These are phyloP conservation scores for Olyra latifolia DNA, from an alignment of 176 grass and related monocot genomes.

Conservation along the genomic window DNA sequence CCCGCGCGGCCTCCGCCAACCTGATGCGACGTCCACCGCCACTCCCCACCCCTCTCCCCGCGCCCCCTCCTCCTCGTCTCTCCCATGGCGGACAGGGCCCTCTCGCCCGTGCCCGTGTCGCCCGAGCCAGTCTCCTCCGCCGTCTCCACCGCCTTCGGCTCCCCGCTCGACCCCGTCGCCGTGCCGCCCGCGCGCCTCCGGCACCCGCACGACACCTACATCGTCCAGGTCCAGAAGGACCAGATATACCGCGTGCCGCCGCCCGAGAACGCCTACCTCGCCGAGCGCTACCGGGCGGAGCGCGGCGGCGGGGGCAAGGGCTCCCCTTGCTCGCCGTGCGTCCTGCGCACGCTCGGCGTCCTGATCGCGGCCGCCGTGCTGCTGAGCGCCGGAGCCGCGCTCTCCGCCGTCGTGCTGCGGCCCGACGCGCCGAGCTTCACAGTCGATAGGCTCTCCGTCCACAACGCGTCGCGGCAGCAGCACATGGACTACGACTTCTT, in stretches of 20 bases:
- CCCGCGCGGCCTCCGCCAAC: not conserved
- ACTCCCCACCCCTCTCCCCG: not conserved
- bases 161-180: conserved; percentile 22
- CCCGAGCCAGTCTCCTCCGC: conserved; percentile 13
- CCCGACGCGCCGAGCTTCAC: conserved; percentile 55
- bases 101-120: conserved; percentile 21
- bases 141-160: conserved; percentile 32
- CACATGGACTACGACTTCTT: conserved; percentile 52
- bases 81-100: conserved; percentile 78
- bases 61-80: not conserved
- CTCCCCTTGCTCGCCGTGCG: conserved; percentile 28
- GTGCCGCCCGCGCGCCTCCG: not conserved
- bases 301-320: not conserved
- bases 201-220: conserved; percentile 48
- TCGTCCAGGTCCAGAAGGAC: conserved; percentile 84
- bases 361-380: conserved; percentile 11
- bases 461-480: conserved; percentile 10
- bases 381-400: conserved; percentile 7
- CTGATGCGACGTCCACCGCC: conserved; percentile 44
- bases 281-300: conserved; percentile 61
- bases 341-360: conserved; percentile 20
- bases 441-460: conserved; percentile 45
- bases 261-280: conserved; percentile 78
- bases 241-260: conserved; percentile 91
- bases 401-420: conserved; percentile 37